Base-by-base conservation (phyloP, 169 alveolate genomes). In the Cyclospora cayetanensis region DNA sequence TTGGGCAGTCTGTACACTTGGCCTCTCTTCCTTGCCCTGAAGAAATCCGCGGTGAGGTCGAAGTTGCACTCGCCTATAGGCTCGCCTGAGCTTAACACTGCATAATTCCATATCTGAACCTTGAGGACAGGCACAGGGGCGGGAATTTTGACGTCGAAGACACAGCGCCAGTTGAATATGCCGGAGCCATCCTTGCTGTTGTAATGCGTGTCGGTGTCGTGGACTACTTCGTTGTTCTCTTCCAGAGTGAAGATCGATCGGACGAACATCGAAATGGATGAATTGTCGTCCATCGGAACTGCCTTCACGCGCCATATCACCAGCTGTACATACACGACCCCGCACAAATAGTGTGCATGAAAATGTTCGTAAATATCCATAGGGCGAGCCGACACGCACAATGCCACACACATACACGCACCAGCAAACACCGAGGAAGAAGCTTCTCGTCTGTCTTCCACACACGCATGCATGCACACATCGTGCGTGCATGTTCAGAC, bases 101-200 rank as follows among this genome's bases (percentile, higher is more conserved):
- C 95, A 52, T 94, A 79, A 42, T 94, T 90, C 95, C 96, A 94
- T 1, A 97, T 94, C 93, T 96, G 98, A 52, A 97, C 95, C 84
- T 97, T 96, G 46, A 97, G 60, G 37, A 83, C 92, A 29, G 99
- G 95, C 42, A 94, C 94, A 53, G 95, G 97, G 27, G 98, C 95
- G n/a, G 99, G 99, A 0, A 97, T 96, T 46, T 94, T 91, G 31
- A 97, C 94, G 82, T 94, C 95, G 88, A 93, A 97, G 53, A 96
- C 97, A 82, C 97, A 92, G 41, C 99, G 94, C 99, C 99, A 97
- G 91, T 97, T 97, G 94, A 96, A 97, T 52, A 94, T 90, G 1
- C 96, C 99, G 1, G 97, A 95, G 20, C 98, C 98, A 74, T 97
- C 98, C 82, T 95, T 96, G 82, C 97, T 95, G 91, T 97, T 97